Evolutionary conservation across 2,329 filamentous ascomycete species (phyloP).

Genomic region (Alternaria burnsii): DNA sequence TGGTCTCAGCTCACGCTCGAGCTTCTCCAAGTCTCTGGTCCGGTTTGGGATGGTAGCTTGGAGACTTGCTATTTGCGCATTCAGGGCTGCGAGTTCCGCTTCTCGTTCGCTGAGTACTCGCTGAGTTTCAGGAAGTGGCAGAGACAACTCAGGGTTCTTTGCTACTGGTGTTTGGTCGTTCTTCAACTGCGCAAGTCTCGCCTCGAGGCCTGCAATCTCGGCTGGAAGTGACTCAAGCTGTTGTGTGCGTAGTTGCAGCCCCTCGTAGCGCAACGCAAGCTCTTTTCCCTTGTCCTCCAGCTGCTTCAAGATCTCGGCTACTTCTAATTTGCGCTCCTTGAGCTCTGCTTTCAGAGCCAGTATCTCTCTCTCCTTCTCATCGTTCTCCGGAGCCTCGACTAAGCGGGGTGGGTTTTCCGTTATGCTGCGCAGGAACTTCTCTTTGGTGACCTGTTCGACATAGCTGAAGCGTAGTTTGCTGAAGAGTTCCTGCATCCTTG

Average conservation of each 20-base stretch:
- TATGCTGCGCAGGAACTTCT: slow-evolving; percentile 94
- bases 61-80: slow-evolving; percentile 58
- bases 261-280: slow-evolving; percentile 66
- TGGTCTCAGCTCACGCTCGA: slow-evolving; percentile 73
- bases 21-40: slow-evolving; percentile 70
- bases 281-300: slow-evolving; percentile 72
- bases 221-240: slow-evolving; percentile 61
- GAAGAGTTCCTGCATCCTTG: slow-evolving; percentile 76
- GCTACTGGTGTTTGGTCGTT: slow-evolving; percentile 46
- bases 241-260: slow-evolving; percentile 61
- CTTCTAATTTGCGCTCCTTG: slow-evolving; percentile 81
- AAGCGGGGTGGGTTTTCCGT: slow-evolving; percentile 89
- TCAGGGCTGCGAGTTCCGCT: slow-evolving; percentile 52
- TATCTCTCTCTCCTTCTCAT: slow-evolving; percentile 63
- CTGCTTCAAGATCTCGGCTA: slow-evolving; percentile 74
- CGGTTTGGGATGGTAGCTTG: slow-evolving; percentile 71
- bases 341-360: slow-evolving; percentile 76
- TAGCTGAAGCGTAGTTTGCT: slow-evolving; percentile 96
- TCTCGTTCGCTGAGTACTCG: slow-evolving; percentile 52
- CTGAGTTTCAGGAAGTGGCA: slow-evolving; percentile 56
- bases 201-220: slow-evolving; percentile 62
- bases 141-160: slow-evolving; percentile 52
- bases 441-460: slow-evolving; percentile 97
- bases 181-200: slow-evolving; percentile 58
- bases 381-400: slow-evolving; percentile 81